Conservation (phyloP, 495 filamentous ascomycete species). For the Trichoderma parareesei region DNA sequence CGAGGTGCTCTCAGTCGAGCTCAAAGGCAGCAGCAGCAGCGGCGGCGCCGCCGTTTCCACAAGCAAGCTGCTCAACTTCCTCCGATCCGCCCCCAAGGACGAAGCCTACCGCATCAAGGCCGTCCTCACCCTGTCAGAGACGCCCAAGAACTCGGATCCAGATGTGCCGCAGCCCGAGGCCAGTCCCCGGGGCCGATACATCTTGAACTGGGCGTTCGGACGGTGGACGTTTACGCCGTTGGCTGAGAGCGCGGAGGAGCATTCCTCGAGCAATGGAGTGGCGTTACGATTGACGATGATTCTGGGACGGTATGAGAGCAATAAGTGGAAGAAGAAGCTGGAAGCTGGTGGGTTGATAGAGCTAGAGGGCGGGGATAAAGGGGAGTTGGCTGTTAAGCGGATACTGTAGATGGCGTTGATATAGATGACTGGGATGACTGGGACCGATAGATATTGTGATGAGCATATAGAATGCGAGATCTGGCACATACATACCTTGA, state of each 20-base stretch:
- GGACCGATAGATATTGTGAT: not conserved
- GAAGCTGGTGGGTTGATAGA: constrained; percentile 53
- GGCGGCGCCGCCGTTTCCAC: constrained; percentile 47
- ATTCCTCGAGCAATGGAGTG: constrained; percentile 38
- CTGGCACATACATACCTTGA: no score
- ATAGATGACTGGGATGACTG: not conserved
- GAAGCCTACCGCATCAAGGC: constrained; percentile 96
- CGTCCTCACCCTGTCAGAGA: constrained; percentile 51
- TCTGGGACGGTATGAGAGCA: constrained; percentile 73
- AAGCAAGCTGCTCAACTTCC: constrained; percentile 53
- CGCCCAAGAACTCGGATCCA: constrained; percentile 54
- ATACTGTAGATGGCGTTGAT: constrained; percentile 23
- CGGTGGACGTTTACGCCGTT: constrained; percentile 80
- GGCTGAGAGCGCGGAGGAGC: constrained; percentile 31
- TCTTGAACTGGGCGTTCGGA: constrained; percentile 97
- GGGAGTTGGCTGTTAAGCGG: constrained; percentile 35
- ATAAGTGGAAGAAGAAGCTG: constrained; percentile 82
- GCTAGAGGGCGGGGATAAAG: constrained; percentile 31
- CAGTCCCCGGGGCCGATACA: constrained; percentile 44
- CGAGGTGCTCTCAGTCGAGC: constrained; percentile 72
- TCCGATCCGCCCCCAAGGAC: constrained; percentile 70
- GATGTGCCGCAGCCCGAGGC: constrained; percentile 21
- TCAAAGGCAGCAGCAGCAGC: constrained; percentile 29
- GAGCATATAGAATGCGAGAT: not conserved
- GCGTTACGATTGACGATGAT: constrained; percentile 75